Base-by-base conservation (phyloP, 164 flowering plant genomes). In the Kingdonia uniflora region DNA sequence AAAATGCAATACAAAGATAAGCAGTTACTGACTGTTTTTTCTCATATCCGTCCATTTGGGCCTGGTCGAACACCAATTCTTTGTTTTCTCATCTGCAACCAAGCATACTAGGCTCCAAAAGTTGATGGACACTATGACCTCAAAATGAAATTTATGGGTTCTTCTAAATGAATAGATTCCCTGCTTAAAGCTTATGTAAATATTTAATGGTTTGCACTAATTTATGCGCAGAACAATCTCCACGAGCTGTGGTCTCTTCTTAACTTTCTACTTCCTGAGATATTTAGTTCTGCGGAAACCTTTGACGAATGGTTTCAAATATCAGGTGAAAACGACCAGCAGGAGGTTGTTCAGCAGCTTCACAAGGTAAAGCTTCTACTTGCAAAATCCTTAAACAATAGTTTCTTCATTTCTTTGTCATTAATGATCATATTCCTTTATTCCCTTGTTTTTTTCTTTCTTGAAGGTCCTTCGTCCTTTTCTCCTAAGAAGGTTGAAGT, bases 261-360 rank as follows among this genome's bases (percentile, higher is more conserved):
- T 16, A 94, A 94, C 73, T 94, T 94, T 65, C 66, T 94, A 43
- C 76, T 94, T 46, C 99, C 97, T 0, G 99, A 94, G 75, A 81
- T 94, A 57, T 94, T 94, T 68, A 89, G 95, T 70, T 94, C 97
- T 23, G 92, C 99, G 50, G 99, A 94, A 66, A 87, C 99, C 38
- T 94, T 94, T 77, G 99, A 94, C 71, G 97, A 94, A 55, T 94
- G 99, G 99, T 94, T 94, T 68, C 95, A 89, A 78, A 94, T 94
- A 64, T 89, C 97, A 64, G 96, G 88, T 54, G 99, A 94, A 22
- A 87, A 79, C 72, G 97, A 94, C 54, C 92, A 92, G 76, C 92
- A 94, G 50, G 99, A 89, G 65, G 97, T 94, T 66, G 99, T 89
- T 62, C 96, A 94, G 62, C 99, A 94, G 46, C 85, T 94, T 56